These are phyloP conservation scores for Diaporthe eres DNA, from an alignment of 2,329 filamentous ascomycete genomes.

Conservation along the genomic window DNA sequence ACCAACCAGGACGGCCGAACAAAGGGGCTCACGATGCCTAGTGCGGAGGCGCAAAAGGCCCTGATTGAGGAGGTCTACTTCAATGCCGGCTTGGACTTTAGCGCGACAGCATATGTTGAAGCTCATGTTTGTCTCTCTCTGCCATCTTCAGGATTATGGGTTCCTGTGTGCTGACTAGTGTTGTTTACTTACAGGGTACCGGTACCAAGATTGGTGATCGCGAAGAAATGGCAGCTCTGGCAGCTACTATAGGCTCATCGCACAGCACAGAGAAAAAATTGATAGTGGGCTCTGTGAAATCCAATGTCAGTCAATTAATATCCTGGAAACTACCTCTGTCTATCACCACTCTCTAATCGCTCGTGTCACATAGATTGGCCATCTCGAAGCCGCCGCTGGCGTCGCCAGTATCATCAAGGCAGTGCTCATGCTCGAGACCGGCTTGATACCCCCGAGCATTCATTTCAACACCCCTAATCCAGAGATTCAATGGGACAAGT, in stretches of 20 bases:
- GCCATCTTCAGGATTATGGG: rapidly evolving
- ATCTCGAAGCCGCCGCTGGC: conserved; percentile 27
- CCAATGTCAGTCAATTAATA: conserved; percentile 4
- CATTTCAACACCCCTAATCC: conserved; percentile 44
- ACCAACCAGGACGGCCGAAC: conserved; percentile 58
- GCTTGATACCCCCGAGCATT: conserved; percentile 47
- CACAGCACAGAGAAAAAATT: not conserved
- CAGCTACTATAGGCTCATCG: conserved; percentile 1
- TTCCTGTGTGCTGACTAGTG: not conserved
- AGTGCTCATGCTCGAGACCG: conserved; percentile 24
- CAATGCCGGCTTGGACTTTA: conserved; percentile 39
- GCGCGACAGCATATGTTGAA: conserved; percentile 46
- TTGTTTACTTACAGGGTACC: not conserved
- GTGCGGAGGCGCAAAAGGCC: conserved; percentile 42
- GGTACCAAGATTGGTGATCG: conserved; percentile 19
- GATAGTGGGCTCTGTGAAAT: conserved; percentile 44
- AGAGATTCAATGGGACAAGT: conserved; percentile 35
- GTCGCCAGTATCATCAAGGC: conserved; percentile 35
- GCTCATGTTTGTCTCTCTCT: conserved; percentile 45
- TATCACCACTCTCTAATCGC: not conserved
- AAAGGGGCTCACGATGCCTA: conserved; percentile 54
- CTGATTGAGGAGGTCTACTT: conserved; percentile 45
- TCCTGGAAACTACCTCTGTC: too few relatives aligned
- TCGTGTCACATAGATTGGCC: conserved; percentile 38
- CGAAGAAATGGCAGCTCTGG: conserved; percentile 27